Evolutionary conservation across 495 filamentous ascomycete species (phyloP).

Genomic region (Parathielavia appendiculata): DNA sequence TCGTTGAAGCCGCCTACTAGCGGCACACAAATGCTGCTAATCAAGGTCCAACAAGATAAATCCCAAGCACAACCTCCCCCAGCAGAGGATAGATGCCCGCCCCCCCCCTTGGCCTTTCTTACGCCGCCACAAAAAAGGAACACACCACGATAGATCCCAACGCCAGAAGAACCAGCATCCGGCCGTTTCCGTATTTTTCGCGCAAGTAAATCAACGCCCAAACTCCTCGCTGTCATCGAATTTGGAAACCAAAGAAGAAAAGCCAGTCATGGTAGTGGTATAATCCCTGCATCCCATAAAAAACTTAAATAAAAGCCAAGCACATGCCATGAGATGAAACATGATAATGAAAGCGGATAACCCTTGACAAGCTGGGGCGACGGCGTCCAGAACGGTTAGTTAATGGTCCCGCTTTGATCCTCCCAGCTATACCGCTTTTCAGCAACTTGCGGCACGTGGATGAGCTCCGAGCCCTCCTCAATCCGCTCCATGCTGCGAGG

Average conservation of each 20-base stretch:
- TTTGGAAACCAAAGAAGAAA: neutral
- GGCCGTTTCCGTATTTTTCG: neutral
- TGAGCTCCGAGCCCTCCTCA: constrained; percentile 38
- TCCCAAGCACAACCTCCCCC: neutral
- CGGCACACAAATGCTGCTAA: too few relatives aligned
- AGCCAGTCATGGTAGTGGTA: constrained; percentile 2
- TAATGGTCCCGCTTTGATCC: constrained; percentile 21
- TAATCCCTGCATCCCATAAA: neutral
- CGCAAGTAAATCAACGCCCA: neutral
- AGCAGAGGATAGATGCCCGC: neutral
- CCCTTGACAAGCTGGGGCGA: too few relatives aligned
- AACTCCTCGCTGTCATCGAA: constrained; percentile 15
- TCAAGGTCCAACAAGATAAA: neutral
- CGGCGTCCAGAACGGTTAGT: neutral
- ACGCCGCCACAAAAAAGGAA: neutral
- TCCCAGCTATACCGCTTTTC: constrained; percentile 52
- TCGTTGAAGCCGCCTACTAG: too few relatives aligned
- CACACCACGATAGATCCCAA: neutral
- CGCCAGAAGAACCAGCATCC: too few relatives aligned
- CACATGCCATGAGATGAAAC: neutral
- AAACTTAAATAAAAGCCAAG: neutral
- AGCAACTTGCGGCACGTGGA: constrained; percentile 49
- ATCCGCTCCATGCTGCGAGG: constrained; percentile 39
- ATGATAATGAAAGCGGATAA: neutral
- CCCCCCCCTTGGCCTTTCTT: too few relatives aligned